These are phyloP conservation scores for Cnidoscolus chayamansa DNA, from an alignment of 441 rosid species.

Conservation along the genomic window DNA sequence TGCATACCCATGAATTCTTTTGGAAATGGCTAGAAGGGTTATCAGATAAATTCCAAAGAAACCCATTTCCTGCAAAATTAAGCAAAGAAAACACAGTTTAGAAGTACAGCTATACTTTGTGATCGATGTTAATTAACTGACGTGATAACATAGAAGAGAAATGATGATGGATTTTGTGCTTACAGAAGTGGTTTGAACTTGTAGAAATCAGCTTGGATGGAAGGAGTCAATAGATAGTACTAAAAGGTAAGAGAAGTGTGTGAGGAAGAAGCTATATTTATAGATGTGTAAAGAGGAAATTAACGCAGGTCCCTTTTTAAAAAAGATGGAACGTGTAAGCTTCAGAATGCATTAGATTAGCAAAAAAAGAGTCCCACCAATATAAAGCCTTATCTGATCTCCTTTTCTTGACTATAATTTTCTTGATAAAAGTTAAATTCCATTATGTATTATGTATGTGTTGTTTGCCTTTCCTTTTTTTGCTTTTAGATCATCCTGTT, in stretches of 20 bases:
- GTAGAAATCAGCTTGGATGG: not conserved
- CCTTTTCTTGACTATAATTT: too few relatives aligned
- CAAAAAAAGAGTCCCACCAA: too few relatives aligned
- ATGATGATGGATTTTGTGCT: slow-evolving; percentile 14
- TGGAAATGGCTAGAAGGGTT: slow-evolving; percentile 35
- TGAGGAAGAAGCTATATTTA: slow-evolving; percentile 21
- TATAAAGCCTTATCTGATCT: too few relatives aligned
- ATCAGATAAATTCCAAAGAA: slow-evolving; percentile 29
- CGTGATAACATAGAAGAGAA: slow-evolving; percentile 1
- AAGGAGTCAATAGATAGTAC: slow-evolving; percentile 13
- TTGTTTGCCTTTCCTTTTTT: too few relatives aligned
- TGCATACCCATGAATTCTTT: slow-evolving; percentile 31
- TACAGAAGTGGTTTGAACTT: slow-evolving; percentile 13
- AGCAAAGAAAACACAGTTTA: not conserved
- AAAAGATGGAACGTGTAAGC: not conserved
- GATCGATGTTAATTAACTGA: not conserved
- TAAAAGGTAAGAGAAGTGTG: slow-evolving; percentile 8
- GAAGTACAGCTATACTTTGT: not conserved
- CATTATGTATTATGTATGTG: too few relatives aligned
- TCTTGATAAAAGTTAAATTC: too few relatives aligned
- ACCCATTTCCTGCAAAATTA: slow-evolving; percentile 35
- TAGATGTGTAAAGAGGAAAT: slow-evolving; percentile 17
- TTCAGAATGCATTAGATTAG: too few relatives aligned
- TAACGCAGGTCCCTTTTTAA: not conserved
- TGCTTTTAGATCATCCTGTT: too few relatives aligned